A percentile compares a stretch with the other conserved stretches of the same genome.
Evolutionary conservation across 2,329 filamentous ascomycete species (phyloP).

Genomic region (Ustulina deusta): DNA sequence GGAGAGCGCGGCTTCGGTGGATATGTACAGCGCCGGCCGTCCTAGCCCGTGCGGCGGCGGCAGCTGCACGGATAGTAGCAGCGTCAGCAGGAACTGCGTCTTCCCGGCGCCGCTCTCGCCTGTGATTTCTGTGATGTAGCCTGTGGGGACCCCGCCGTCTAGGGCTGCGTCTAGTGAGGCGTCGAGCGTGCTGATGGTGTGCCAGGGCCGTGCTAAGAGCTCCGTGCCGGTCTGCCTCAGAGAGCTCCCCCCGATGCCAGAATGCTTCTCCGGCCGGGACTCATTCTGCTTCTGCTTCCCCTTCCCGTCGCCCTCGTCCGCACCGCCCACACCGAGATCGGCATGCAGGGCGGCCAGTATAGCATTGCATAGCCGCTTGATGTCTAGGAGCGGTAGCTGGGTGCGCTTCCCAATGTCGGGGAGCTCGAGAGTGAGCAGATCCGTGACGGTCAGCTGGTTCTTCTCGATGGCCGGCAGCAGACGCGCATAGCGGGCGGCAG

Average conservation of each 20-base stretch:
- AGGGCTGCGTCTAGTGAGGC: conserved; percentile 75
- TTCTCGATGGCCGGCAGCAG: conserved; percentile 85
- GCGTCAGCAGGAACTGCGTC: conserved; percentile 88
- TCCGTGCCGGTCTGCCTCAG: conserved; percentile 54
- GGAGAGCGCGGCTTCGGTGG: conserved; percentile 87
- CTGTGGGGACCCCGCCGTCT: conserved; percentile 82
- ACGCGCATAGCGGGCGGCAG: conserved; percentile 75
- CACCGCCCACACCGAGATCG: conserved; percentile 61
- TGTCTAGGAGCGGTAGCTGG: conserved; percentile 81
- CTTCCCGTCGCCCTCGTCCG: not conserved
- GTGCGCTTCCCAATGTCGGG: conserved; percentile 88
- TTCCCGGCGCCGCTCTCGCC: conserved; percentile 96
- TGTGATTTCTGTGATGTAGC: conserved; percentile 87
- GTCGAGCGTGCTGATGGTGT: conserved; percentile 84
- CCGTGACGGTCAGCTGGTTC: conserved; percentile 80
- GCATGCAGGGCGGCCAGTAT: conserved; percentile 75
- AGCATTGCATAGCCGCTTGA: conserved; percentile 77
- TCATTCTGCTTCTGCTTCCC: conserved; percentile 38
- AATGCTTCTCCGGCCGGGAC: conserved; percentile 5
- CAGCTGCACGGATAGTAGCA: conserved; percentile 88
- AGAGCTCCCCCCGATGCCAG: not conserved
- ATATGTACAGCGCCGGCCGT: conserved; percentile 88
- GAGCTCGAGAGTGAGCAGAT: conserved; percentile 86
- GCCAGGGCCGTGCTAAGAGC: conserved; percentile 57
- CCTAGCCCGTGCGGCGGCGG: conserved; percentile 77